Evolutionary conservation across 768 basidiomycete species (phyloP).

Genomic region (Cystofilobasidium capitatum): DNA sequence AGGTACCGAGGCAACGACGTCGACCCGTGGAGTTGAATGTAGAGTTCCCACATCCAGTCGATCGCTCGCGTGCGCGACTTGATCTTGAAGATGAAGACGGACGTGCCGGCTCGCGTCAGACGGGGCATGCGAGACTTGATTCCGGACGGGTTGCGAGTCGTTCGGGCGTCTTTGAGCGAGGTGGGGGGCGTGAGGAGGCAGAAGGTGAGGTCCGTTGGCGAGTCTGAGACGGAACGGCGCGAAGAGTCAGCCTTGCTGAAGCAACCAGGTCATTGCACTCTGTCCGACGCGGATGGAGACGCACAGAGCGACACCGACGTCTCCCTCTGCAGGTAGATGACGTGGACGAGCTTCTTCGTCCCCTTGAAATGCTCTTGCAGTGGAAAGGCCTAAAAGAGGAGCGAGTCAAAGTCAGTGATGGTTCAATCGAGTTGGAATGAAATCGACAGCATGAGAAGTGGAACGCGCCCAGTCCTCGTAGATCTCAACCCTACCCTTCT

Average conservation of each 20-base stretch:
- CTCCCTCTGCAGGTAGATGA: conserved; percentile 19
- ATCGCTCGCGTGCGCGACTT: conserved; percentile 23
- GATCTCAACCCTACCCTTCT: conserved; percentile 22
- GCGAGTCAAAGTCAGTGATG: background rate
- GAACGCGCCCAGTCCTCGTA: conserved; percentile 25
- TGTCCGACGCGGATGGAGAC: background rate
- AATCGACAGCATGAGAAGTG: background rate
- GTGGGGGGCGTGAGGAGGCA: conserved; percentile 19
- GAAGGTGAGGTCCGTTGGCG: conserved; percentile 22
- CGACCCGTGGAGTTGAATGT: background rate
- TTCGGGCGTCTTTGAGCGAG: conserved; percentile 1
- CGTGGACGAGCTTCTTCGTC: conserved; percentile 19
- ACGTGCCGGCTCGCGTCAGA: conserved; percentile 10
- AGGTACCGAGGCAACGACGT: conserved; percentile 12
- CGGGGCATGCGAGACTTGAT: conserved; percentile 4
- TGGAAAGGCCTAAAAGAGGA: background rate
- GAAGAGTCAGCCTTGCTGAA: background rate
- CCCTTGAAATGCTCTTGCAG: conserved; percentile 14
- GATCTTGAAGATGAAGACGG: conserved; percentile 24
- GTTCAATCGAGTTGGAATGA: too few relatives aligned
- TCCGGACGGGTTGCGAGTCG: background rate
- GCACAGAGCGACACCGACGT: conserved; percentile 22
- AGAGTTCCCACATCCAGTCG: conserved; percentile 26
- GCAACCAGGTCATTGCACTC: background rate
- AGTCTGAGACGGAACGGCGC: conserved; percentile 10